Conservation (phyloP, 163 green algal species). For the Volvox carteri region DNA sequence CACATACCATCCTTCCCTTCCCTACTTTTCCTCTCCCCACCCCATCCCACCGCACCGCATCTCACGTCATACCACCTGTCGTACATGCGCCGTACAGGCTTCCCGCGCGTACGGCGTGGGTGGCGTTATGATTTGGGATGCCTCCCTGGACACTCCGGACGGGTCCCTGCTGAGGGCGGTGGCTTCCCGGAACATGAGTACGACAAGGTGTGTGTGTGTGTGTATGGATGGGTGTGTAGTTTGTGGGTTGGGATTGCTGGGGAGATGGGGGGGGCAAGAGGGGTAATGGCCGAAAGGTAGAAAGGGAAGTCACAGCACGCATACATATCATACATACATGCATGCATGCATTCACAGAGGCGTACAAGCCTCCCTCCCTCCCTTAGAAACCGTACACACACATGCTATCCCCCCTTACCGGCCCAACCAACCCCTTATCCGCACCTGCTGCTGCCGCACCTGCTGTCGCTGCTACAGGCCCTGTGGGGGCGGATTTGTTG, state of each 20-base stretch:
- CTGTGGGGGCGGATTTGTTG: conserved; percentile 41
- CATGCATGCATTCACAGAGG: too few relatives aligned
- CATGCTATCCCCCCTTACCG: too few relatives aligned
- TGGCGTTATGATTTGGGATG: conserved; percentile 57
- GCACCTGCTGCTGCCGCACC: not conserved
- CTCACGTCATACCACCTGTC: too few relatives aligned
- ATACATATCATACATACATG: too few relatives aligned
- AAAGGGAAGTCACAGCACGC: not conserved
- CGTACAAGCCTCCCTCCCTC: too few relatives aligned
- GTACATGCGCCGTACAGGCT: too few relatives aligned
- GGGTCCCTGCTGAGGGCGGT: conserved; percentile 21
- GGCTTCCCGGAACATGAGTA: not conserved
- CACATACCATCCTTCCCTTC: not conserved
- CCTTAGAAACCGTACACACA: too few relatives aligned
- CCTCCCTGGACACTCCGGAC: conserved; percentile 15
- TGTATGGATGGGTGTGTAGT: not conserved
- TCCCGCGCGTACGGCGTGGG: not conserved
- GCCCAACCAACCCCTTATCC: not conserved
- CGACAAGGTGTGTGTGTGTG: not conserved
- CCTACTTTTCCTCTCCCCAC: not conserved
- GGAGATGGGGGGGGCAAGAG: not conserved
- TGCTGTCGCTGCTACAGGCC: not conserved
- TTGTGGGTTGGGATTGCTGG: not conserved
- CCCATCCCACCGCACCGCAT: not conserved
- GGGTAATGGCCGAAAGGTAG: not conserved